A percentile compares a stretch with the other conserved stretches of the same genome.
Evolutionary conservation across 306 rosid species (phyloP).

Genomic region (Pterocarpus macrocarpus): DNA sequence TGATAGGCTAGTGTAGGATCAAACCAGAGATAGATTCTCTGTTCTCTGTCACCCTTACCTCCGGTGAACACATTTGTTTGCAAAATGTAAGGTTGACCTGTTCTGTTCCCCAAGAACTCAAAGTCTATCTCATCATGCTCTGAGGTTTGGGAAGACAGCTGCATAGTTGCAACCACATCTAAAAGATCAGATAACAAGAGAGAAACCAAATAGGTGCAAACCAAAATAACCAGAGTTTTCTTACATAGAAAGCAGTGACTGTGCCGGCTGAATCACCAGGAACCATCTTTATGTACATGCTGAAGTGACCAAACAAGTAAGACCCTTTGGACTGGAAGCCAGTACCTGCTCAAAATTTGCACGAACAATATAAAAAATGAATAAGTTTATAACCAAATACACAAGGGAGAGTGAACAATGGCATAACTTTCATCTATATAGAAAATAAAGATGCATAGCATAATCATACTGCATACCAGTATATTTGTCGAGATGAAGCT

Average conservation of each 20-base stretch:
- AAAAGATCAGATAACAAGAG: neutral
- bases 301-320: slow-evolving; percentile 84
- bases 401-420: neutral
- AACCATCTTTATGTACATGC: slow-evolving; percentile 75
- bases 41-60: slow-evolving; percentile 88
- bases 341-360: slow-evolving; percentile 57
- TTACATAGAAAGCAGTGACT: slow-evolving; percentile 86
- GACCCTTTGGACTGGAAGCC: slow-evolving; percentile 90
- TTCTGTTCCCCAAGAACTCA: slow-evolving; percentile 92
- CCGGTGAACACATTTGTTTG: slow-evolving; percentile 96
- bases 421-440: neutral
- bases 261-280: slow-evolving; percentile 91
- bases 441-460: neutral
- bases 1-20: slow-evolving; percentile 83
- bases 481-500: slow-evolving; percentile 75
- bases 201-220: neutral
- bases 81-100: slow-evolving; percentile 89
- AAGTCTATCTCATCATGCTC: slow-evolving; percentile 97
- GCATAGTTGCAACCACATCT: slow-evolving; percentile 26
- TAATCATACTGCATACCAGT: slow-evolving; percentile 56
- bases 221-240: slow-evolving; percentile 16
- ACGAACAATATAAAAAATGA: neutral
- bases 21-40: slow-evolving; percentile 93
- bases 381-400: neutral
- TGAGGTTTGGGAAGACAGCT: slow-evolving; percentile 82